Percentiles rank a stretch among this genome's conserved stretches.
Evolutionary conservation across 768 basidiomycete species (phyloP).

Genomic region (Auriscalpium microsporum): DNA sequence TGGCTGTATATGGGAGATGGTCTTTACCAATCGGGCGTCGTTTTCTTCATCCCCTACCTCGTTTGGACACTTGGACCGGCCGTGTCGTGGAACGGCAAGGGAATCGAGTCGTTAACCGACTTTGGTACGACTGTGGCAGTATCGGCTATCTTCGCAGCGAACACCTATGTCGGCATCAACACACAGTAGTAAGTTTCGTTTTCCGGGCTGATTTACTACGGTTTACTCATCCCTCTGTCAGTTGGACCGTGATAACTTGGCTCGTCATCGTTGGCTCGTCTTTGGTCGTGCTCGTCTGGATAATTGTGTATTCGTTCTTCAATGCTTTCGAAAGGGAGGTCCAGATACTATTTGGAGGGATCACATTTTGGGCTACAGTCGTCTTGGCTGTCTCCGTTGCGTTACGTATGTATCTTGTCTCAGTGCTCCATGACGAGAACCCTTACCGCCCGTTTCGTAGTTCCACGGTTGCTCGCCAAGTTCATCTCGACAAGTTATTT

Average conservation of each 20-base stretch:
- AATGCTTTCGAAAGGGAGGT: slow-evolving; percentile 68
- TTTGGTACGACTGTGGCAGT: slow-evolving; percentile 90
- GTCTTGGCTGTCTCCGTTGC: slow-evolving; percentile 61
- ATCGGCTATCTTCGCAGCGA: slow-evolving; percentile 81
- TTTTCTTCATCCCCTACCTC: slow-evolving; percentile 81
- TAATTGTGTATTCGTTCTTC: slow-evolving; percentile 81
- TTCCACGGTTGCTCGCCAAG: slow-evolving; percentile 76
- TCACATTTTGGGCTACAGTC: slow-evolving; percentile 81
- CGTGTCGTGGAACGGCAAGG: slow-evolving; percentile 69
- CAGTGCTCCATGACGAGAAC: background rate
- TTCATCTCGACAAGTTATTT: slow-evolving; percentile 60
- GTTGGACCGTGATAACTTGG: slow-evolving; percentile 85
- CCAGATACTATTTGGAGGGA: slow-evolving; percentile 60
- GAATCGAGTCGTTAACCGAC: slow-evolving; percentile 73
- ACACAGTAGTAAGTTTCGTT: slow-evolving; percentile 87
- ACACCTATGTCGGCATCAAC: slow-evolving; percentile 83
- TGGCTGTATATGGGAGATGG: slow-evolving; percentile 95
- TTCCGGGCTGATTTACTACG: no score
- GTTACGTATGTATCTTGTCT: slow-evolving; percentile 41
- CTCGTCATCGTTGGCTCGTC: slow-evolving; percentile 72
- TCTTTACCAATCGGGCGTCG: slow-evolving; percentile 81
- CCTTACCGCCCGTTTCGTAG: slow-evolving; percentile 27
- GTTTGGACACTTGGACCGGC: slow-evolving; percentile 59
- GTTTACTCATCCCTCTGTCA: slow-evolving; percentile 18
- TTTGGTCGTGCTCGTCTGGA: slow-evolving; percentile 79